Base-by-base conservation (phyloP, 176 grass and related monocot genomes). In the Avena sativa region DNA sequence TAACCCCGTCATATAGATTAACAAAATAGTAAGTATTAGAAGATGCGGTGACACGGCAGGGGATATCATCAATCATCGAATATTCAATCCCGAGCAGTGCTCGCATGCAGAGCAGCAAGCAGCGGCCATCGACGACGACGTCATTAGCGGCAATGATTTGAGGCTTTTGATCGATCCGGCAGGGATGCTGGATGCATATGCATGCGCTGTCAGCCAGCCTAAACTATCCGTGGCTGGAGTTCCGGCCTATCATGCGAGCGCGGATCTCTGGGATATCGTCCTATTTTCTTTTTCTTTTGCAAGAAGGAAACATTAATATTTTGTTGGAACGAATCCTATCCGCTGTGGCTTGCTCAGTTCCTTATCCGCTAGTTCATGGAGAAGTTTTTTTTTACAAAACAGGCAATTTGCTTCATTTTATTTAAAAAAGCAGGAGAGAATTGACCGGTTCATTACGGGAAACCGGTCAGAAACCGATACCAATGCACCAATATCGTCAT, bases 61-160 rank as follows among this genome's bases (percentile, higher is more conserved):
- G 5, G 67, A 44, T 71, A 76, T 76, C 40, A 26, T 28, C 58
- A 74, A 75, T 69, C 49, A 23, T 53, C 3, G 40, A 67, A 21
- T 84, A 87, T 91, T 57, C 48, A 84, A 78, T 71, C 72, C 57
- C 69, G 28, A 57, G 6, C 13, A 30, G 79, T 81, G 85, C 81
- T 76, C 68, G 65, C 83, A 72, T 72, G 71, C 71, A 26, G 36
- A 15, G 46, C 71, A 74, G 71, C 44, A 17, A 15, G 46, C 71
- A 51, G 46, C 46, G 26, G 26, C 12, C 1, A 63, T 23, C 56
- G 68, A 48, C 46, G 46, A 48, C 46, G 46, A 55, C 50, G 90
- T 81, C 86, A 88, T 77, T 81, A 64, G 85, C 49, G 46, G 32
- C 81, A 88, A 85, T 91, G 40, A 85, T 88, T 81, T 71, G 71